Conservation (phyloP, 179 eudicot species). For the Nepenthes alata region DNA sequence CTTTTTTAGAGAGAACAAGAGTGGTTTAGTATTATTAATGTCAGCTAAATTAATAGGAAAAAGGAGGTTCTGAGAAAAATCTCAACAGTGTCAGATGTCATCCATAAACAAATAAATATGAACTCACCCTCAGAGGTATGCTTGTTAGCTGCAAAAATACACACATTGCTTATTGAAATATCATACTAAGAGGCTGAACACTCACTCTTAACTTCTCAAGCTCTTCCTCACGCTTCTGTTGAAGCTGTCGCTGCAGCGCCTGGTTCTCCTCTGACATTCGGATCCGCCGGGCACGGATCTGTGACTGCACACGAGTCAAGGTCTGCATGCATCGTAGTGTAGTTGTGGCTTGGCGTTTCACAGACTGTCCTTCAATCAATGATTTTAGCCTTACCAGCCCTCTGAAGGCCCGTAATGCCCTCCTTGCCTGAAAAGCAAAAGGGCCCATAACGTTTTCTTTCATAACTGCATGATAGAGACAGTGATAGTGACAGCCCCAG, state of each 20-base stretch:
- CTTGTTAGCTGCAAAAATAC: too few relatives aligned
- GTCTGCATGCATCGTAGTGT: constrained; percentile 77
- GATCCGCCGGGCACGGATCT: constrained; percentile 61
- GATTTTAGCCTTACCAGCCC: constrained; percentile 59
- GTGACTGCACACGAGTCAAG: constrained; percentile 63
- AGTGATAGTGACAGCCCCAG: too few relatives aligned
- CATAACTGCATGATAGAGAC: neutral
- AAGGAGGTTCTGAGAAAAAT: too few relatives aligned
- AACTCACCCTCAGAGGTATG: too few relatives aligned
- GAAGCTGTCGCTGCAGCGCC: constrained; percentile 60
- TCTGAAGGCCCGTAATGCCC: constrained; percentile 58
- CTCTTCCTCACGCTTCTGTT: constrained; percentile 60
- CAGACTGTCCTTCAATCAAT: constrained; percentile 50
- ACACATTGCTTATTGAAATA: too few relatives aligned
- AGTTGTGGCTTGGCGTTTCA: constrained; percentile 56
- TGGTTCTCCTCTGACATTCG: constrained; percentile 77
- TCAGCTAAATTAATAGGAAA: too few relatives aligned
- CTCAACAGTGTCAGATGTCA: too few relatives aligned
- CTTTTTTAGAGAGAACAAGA: too few relatives aligned
- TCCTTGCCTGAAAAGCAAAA: constrained; percentile 46
- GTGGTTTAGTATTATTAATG: too few relatives aligned
- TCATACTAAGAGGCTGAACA: neutral
- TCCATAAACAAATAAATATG: too few relatives aligned
- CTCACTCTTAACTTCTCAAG: constrained; percentile 29
- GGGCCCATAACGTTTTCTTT: neutral